phyloP scores from a whole-genome alignment of 345 rosid species.

The Kernera saxatilis region DNA sequence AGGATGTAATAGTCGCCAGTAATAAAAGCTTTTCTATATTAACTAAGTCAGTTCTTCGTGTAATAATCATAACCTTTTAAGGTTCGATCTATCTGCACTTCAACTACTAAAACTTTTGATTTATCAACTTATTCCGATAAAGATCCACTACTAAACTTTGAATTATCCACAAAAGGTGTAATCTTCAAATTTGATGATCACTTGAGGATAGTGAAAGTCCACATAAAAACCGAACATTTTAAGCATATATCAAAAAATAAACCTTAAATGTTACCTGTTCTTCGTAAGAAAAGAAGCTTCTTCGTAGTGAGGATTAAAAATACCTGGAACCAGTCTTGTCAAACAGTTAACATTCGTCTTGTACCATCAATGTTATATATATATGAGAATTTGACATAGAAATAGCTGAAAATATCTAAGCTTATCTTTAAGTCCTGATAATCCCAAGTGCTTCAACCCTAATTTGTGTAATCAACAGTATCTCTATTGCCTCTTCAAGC shows the following conservation, averaged over 20 bases:
- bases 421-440: too few species aligned
- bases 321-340: not conserved
- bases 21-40: not conserved
- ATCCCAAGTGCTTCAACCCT: not conserved
- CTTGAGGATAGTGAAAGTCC: too few species aligned
- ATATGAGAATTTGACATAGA: too few species aligned
- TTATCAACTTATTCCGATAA: not conserved
- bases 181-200: not conserved
- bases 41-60: not conserved
- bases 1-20: not conserved
- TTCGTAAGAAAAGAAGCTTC: not conserved
- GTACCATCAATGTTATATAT: too few species aligned
- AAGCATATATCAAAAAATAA: not conserved
- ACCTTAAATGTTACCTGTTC: not conserved
- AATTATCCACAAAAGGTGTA: not conserved
- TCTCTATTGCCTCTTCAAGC: too few species aligned
- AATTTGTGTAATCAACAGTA: not conserved
- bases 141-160: not conserved
- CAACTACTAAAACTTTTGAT: not conserved
- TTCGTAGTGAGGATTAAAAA: too few species aligned
- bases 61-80: not conserved
- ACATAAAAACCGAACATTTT: too few species aligned
- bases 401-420: too few species aligned
- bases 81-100: not conserved
- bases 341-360: too few species aligned